phyloP scores from a whole-genome alignment of 805 yeast species.

The Torulaspora indica region DNA sequence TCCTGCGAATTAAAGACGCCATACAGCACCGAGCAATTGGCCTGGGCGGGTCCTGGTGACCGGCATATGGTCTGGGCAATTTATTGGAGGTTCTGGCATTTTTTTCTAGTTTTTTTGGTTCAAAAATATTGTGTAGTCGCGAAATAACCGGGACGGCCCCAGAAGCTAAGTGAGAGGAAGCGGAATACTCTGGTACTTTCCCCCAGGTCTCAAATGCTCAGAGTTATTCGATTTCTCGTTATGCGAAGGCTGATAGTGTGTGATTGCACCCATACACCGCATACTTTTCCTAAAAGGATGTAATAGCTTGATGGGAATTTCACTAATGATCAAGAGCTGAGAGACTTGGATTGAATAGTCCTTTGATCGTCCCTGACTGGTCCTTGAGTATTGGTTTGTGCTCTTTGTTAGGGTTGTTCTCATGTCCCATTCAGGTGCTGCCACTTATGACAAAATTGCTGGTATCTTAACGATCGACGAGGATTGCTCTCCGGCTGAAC shows the following conservation, averaged over 20 bases:
- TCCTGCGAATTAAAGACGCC: neutral
- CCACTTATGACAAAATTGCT: conserved; percentile 48
- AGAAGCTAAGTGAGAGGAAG: too few relatives aligned
- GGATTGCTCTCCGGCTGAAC: conserved; percentile 50
- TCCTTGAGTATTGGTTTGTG: neutral
- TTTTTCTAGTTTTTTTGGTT: too few relatives aligned
- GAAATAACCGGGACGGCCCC: too few relatives aligned
- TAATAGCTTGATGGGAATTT: neutral
- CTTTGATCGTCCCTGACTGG: neutral
- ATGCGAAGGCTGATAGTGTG: too few relatives aligned
- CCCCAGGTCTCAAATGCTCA: too few relatives aligned
- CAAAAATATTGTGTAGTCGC: too few relatives aligned
- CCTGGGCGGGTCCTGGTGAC: too few relatives aligned
- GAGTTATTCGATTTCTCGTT: neutral
- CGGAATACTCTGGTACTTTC: too few relatives aligned
- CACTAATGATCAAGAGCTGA: neutral
- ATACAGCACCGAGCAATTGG: too few relatives aligned
- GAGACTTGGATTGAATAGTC: neutral
- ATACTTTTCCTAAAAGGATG: neutral
- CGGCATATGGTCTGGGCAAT: too few relatives aligned
- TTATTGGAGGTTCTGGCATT: too few relatives aligned
- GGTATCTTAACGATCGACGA: conserved; percentile 56
- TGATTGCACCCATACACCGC: neutral
- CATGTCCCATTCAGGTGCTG: conserved; percentile 49
- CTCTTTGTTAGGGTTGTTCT: neutral